Conservation (phyloP, 1,284 basidiomycete genomes). For the Cryptococcus amylolentus region DNA sequence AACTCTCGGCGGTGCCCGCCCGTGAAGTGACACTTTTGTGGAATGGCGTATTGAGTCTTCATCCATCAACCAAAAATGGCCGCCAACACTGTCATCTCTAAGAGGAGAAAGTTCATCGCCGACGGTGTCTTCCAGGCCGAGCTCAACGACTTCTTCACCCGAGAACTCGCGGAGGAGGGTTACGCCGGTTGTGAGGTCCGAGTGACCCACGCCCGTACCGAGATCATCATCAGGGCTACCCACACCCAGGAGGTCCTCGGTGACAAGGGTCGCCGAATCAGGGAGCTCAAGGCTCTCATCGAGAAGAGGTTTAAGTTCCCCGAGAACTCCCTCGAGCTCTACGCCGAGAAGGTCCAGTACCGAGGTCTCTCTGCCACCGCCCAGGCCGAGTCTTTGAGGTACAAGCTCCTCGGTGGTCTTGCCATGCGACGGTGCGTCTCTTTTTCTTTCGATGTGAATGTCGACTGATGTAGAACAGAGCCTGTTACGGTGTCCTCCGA, state of each 20-base stretch:
- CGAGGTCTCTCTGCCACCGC: conserved; percentile 98
- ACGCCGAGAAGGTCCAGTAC: conserved; percentile 99
- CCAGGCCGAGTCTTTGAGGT: conserved; percentile 96
- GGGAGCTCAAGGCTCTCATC: conserved; percentile 96
- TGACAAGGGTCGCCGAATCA: conserved; percentile 98
- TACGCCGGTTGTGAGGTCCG: conserved; percentile 99
- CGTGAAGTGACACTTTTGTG: conserved; percentile 4
- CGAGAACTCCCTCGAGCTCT: conserved; percentile 97
- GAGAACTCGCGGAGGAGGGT: conserved; percentile 98
- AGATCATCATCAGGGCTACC: conserved; percentile 99
- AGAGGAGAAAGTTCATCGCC: conserved; percentile 95
- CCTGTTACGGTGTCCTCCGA: conserved; percentile 99
- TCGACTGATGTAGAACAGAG: conserved; percentile 57
- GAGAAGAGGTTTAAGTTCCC: conserved; percentile 99
- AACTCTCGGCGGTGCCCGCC: conserved; percentile 1
- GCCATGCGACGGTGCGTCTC: conserved; percentile 84
- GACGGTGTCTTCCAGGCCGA: conserved; percentile 75
- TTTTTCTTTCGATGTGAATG: neutral
- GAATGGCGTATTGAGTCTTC: conserved; percentile 7
- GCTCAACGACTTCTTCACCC: conserved; percentile 97
- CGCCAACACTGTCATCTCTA: conserved; percentile 69
- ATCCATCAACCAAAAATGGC: conserved; percentile 32
- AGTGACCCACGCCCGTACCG: conserved; percentile 97
- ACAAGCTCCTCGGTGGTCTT: conserved; percentile 99
- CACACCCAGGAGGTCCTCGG: conserved; percentile 99